Percentiles rank a stretch among this genome's conserved stretches.
These are phyloP conservation scores for Oemleria cerasiformis DNA, from an alignment of 306 rosid species.

Conservation along the genomic window DNA sequence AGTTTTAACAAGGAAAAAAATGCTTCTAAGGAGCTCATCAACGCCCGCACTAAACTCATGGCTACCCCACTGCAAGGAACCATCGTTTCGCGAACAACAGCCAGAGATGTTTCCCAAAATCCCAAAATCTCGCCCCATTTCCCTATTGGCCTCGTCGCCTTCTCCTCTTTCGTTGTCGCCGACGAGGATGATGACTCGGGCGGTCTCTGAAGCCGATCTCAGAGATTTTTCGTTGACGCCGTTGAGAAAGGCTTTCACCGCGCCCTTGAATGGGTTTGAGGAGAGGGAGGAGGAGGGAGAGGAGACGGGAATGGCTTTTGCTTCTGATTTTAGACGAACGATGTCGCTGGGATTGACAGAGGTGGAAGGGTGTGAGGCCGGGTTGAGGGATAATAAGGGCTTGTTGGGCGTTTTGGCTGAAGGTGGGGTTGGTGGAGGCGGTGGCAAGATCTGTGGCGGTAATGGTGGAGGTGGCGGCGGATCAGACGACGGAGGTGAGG, in stretches of 20 bases:
- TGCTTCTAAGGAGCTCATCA: conserved; percentile 45
- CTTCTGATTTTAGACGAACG: conserved; percentile 25
- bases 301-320: neutral
- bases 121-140: conserved; percentile 11
- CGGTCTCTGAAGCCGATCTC: conserved; percentile 29
- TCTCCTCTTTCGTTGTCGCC: neutral
- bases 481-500: conserved; percentile 52
- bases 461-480: conserved; percentile 40
- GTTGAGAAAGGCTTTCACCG: conserved; percentile 28
- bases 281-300: conserved; percentile 34
- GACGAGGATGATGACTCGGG: conserved; percentile 23
- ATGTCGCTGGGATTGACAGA: conserved; percentile 42
- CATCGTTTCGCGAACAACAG: conserved; percentile 11
- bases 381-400: conserved; percentile 12
- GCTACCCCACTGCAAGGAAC: conserved; percentile 27
- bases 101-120: conserved; percentile 24
- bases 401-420: conserved; percentile 35
- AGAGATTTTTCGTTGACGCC: conserved; percentile 25
- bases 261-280: conserved; percentile 23
- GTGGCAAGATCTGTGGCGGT: conserved; percentile 30
- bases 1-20: neutral
- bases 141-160: conserved; percentile 4
- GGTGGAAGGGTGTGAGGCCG: conserved; percentile 36
- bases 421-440: conserved; percentile 42
- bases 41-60: conserved; percentile 40